Evolutionary conservation across 2,329 filamentous ascomycete species (phyloP).

Genomic region (Penicillium paneum): DNA sequence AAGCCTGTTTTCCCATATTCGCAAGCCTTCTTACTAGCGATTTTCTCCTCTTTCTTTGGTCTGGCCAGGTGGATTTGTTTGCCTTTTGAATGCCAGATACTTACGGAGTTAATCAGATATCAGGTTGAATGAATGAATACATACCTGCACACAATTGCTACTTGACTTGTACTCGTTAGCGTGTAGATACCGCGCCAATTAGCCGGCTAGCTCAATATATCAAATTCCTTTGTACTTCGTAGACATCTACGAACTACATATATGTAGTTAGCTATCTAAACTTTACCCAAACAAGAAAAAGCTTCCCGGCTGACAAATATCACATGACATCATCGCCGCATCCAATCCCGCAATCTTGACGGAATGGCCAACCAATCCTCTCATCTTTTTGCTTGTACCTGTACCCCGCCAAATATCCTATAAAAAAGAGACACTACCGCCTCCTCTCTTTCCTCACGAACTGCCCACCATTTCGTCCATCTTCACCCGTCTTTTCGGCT

Average conservation of each 20-base stretch:
- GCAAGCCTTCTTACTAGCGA: slow-evolving; percentile 17
- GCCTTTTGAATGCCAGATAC: not conserved
- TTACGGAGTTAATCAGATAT: not conserved
- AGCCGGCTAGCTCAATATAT: not conserved
- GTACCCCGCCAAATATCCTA: not conserved
- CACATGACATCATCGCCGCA: slow-evolving; percentile 24
- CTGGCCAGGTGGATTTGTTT: not conserved
- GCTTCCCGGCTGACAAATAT: slow-evolving; percentile 16
- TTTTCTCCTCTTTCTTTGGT: slow-evolving; percentile 6
- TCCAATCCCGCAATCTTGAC: slow-evolving; percentile 7
- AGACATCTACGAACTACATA: not conserved
- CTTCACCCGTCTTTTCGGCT: slow-evolving; percentile 67
- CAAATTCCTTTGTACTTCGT: not conserved
- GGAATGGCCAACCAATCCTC: not conserved
- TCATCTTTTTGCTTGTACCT: not conserved
- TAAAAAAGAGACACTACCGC: slow-evolving; percentile 14
- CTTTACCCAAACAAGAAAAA: not conserved
- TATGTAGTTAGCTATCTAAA: too few species aligned
- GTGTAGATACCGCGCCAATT: not conserved
- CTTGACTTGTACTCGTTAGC: not conserved
- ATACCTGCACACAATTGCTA: not conserved
- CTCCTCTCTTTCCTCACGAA: slow-evolving; percentile 33
- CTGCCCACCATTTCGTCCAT: slow-evolving; percentile 62
- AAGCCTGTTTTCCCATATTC: slow-evolving; percentile 23
- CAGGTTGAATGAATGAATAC: slow-evolving; percentile 3